Evolutionary conservation across 768 basidiomycete species (phyloP), one percentile per base, ranked within the genome.

Genomic region (Podaxis sp.): DNA sequence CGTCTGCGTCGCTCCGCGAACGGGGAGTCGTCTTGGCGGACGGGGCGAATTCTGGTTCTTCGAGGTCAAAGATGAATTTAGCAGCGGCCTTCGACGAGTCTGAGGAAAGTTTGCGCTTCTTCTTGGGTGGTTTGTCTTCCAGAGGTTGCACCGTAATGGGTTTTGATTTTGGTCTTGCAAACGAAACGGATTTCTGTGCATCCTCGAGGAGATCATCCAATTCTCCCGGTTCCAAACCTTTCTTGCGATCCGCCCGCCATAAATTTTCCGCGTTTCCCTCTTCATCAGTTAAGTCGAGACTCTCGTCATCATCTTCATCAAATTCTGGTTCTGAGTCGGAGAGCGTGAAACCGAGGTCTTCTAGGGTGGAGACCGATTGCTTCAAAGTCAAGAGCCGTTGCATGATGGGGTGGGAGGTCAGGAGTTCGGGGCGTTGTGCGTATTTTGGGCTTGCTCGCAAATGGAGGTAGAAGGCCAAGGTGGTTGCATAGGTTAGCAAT

Each of bases 401-500:
- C 62, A 93, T 80, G 67, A 95, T 87, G 3, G 92, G 90, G 70
- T 88, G 89, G 15, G 79, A 75, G 70, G 83, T 85, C 60, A 93
- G 82, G 41, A 84, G 82, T 63, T 85, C 82, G 10, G 85, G 89
- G 38, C 80, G 82, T 59, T 80, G 79, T 6, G 83, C 79, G 71
- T 87, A 87, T 74, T 89, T 84, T 64, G 84, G 79, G 44, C 82
- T 83, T 24, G 90, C 80, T 17, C 91, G 86, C n/a, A 99, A 81
- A 73, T 95, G 87, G 44, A 99, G 78, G 76, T 96, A 98, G 77
- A 95, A 98, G 0, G 95, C 91, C 50, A 99, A 87, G 2, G 87
- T 89, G 0, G 95, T 92, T 20, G 92, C 83, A 71, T 99, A 99
- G 8, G 95, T 93, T 40, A 97, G 77, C 2, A 96, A 80, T 1